Evolutionary conservation across 495 filamentous ascomycete species (phyloP), one percentile per base, ranked within the genome.

Genomic region (Ascobolus immersus): DNA sequence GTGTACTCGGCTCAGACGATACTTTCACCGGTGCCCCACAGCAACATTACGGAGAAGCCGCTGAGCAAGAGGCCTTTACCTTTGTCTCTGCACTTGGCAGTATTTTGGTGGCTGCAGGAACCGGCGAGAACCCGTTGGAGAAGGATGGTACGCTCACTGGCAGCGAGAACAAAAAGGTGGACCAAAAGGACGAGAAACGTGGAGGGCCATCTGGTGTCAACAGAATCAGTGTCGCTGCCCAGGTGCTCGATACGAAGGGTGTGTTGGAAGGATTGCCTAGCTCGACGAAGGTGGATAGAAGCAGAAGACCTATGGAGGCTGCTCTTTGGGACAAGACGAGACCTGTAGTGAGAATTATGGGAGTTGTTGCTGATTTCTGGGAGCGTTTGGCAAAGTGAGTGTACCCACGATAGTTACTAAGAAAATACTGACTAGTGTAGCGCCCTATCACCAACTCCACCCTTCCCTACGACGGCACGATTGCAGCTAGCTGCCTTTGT

Each of bases 11-110:
- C 9, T 79, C 71, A 21, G 64, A 75, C 17, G 77, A 80, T 35
- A 81, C 70, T 38, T 57, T 73, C 4, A 89, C 79, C 0, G 80
- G 79, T 12, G 78, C 73, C 0, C 73, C 77, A 0, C 77, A 90
- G 52, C 75, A 71, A 35, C 69, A 80, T 48, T 73, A 80, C 43
- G 80, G 80, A 12, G 80, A 89, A 48, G 76, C 78, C 0, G 77
- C 78, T 4, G 80, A 92, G 47, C 65, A 73, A 38, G 80, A 90
- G 49, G 80, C 80, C 2, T 69, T 60, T 40, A 82, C 79, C 41
- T 69, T 91, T 39, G 67, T 86, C 21, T 72, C 71, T 39, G 66
- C 71, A 19, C 69, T 86, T 34, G 71, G 75, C 4, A 63, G 62
- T 2, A 67, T 90, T 6, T 75, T 74, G 0, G 55, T 86, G 23